Evolutionary conservation across 495 filamentous ascomycete species (phyloP).

Genomic region (Daldinia childiae): DNA sequence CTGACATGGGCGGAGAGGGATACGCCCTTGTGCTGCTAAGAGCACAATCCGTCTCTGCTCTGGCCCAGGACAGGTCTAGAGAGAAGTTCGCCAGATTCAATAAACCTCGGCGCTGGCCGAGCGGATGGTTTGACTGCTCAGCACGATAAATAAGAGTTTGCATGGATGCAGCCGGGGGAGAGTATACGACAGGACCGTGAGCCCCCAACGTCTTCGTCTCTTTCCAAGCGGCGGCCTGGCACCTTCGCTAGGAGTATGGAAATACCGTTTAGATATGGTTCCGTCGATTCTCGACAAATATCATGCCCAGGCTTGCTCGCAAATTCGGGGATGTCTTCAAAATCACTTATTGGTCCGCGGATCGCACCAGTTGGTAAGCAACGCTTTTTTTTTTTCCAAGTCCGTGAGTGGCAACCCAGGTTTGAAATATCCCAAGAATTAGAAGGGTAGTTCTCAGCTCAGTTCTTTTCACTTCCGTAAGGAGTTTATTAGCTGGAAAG

Average conservation of each 20-base stretch:
- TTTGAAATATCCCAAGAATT: constrained; percentile 15
- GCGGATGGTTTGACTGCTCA: constrained; percentile 59
- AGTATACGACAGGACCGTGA: constrained; percentile 40
- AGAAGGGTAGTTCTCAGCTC: constrained; percentile 15
- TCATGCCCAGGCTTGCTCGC: constrained; percentile 27
- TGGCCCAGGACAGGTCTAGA: constrained; percentile 74
- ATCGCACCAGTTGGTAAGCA: constrained; percentile 27
- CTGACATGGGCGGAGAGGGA: constrained; percentile 87
- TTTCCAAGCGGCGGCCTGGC: constrained; percentile 26
- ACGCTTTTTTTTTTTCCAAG: constrained; percentile 21
- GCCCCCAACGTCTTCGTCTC: constrained; percentile 44
- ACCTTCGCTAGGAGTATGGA: constrained; percentile 28
- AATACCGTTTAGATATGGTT: constrained; percentile 27
- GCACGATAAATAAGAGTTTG: constrained; percentile 54
- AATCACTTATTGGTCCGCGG: constrained; percentile 8
- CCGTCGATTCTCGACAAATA: constrained; percentile 23
- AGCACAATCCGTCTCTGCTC: constrained; percentile 73
- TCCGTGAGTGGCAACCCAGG: constrained; percentile 16
- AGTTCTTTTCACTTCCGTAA: constrained; percentile 15
- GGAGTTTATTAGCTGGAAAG: constrained; percentile 29
- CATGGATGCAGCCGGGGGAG: constrained; percentile 56
- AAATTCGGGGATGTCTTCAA: constrained; percentile 25
- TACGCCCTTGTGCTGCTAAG: constrained; percentile 68
- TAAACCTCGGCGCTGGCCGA: constrained; percentile 69
- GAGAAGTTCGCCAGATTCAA: constrained; percentile 72